Base-by-base conservation (phyloP, 1,139 yeast genomes). In the Debaryomyces udenii region DNA sequence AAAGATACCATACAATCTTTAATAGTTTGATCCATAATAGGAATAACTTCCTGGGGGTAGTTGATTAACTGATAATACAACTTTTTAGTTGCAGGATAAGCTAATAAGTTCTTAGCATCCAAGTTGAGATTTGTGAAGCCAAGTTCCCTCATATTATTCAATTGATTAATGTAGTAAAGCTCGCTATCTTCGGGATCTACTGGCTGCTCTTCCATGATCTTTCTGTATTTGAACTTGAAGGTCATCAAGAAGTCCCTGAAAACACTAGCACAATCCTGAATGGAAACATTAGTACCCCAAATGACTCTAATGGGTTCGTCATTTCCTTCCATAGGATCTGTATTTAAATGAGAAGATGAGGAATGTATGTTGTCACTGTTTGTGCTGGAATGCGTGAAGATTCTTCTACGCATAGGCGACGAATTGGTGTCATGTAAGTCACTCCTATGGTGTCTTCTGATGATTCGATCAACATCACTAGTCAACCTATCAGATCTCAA, bases 271-370 rank as follows among this genome's bases (percentile, higher is more conserved):
- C 93, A 84, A 56, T 93, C 96, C 55, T 83, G 87, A 54, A 94
- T 90, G 31, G 95, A 86, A 23, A 93, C 96, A 59, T 93, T 91
- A 2, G 99, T 93, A 62, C 99, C 99, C 99, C 99, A 93, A 56
- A 93, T 91, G 42, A 93, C 96, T 57, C 96, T 79, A 26, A 83
- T 80, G 1, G 96, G 94, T 50, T 84, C 94, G 45, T 78, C 82
- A 13, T 50, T 52, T 27, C 52, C 55, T 35, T 46, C 60, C 20
- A 50, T 46, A 10, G 60, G 58, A 26, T 65, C 70, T 11, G 68
- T 57, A 40, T 52, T 57, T 11, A 64, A 50, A 30, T 59, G 56
- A 15, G 70, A 66, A 7, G 68, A 61, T 3, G 67, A 56, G 6
- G 42, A 34, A 31, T 22, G 24, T 18, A 31, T 11, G 14, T 28